Evolutionary conservation across 2,329 filamentous ascomycete genomes (phyloP), one percentile per base, ranked within the genome.

Genomic region (Calonectria pseudoreteaudii): DNA sequence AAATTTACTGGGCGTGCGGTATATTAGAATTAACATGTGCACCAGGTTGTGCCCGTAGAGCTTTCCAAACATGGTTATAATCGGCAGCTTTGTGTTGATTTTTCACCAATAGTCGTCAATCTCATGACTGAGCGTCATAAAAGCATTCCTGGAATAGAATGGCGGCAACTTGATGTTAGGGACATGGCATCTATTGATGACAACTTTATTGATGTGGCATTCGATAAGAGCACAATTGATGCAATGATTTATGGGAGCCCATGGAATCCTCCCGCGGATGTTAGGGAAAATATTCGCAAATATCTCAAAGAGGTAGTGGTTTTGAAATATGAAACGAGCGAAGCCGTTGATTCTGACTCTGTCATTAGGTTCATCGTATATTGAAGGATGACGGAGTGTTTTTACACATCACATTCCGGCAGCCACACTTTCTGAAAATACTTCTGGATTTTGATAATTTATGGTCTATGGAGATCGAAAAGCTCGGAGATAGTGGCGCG

Each of bases 171-270:
- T 73, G 90, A 92, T 77, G 86, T 92, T 4, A 87, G 90, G 9
- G 75, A 88, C 44, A 87, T 92, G 85, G 77, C 80, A 11, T 79
- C 80, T 1, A 76, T 90, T 0, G 77, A 82, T 0, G 81, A 84
- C 38, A 77, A 73, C 1, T 87, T 85, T 0, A 79, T 92, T 49
- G 88, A 90, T 76, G 85, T 92, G 8, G 90, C 90, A 14, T 90
- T 93, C 75, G 89, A 91, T 75, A 91, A 91, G 79, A 86, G 86
- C 4, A 91, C 89, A 1, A 81, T 91, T 4, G 89, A 91, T 80
- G 88, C 87, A 58, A 90, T 91, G 86, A 88, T 91, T 38, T 84
- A 89, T 76, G 88, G 89, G 2, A 89, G 86, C 74, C 86, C 86
- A 0, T 91, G 88, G 88, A 86, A 82, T 73, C 89, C 89, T 2